phyloP scores from a whole-genome alignment of 1,284 basidiomycete genomes.

The Boletus smithii region DNA sequence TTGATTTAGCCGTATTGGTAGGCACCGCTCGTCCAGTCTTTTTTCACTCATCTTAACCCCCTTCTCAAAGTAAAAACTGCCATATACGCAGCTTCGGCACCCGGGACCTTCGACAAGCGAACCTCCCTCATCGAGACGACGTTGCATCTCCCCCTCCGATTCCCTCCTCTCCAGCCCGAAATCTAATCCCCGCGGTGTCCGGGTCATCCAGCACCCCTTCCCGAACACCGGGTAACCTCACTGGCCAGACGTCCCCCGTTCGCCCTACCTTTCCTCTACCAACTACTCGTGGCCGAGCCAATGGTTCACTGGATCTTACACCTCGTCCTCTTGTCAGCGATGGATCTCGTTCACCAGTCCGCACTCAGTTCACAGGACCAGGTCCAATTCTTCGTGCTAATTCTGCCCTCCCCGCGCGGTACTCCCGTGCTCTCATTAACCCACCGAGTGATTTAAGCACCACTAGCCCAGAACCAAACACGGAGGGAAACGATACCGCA shows the following conservation, averaged over 20 bases:
- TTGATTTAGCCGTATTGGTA: slow-evolving; percentile 32
- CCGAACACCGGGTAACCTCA: slow-evolving; percentile 3
- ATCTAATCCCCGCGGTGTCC: slow-evolving; percentile 18
- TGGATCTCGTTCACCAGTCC: slow-evolving; percentile 32
- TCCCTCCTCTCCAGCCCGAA: slow-evolving; percentile 21
- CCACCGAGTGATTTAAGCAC: slow-evolving; percentile 12
- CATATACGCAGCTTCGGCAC: slow-evolving; percentile 72
- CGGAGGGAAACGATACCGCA: slow-evolving; percentile 25
- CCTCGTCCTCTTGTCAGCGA: slow-evolving; percentile 15
- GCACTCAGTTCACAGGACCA: slow-evolving; percentile 31
- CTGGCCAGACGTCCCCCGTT: slow-evolving; percentile 24
- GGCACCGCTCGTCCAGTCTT: slow-evolving; percentile 1
- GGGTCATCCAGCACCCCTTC: slow-evolving; percentile 19
- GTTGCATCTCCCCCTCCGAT: slow-evolving; percentile 24
- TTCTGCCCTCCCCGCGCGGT: slow-evolving; percentile 31
- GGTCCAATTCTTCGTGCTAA: slow-evolving; percentile 28
- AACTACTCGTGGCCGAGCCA: slow-evolving; percentile 14
- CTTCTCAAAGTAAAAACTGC: slow-evolving; percentile 59
- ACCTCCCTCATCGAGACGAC: slow-evolving; percentile 53
- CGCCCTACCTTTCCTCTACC: slow-evolving; percentile 25
- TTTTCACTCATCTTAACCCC: slow-evolving; percentile 8
- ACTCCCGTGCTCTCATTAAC: slow-evolving; percentile 26
- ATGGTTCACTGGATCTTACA: slow-evolving; percentile 30
- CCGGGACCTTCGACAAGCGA: slow-evolving; percentile 68
- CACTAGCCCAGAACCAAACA: slow-evolving; percentile 5